Evolutionary conservation across 768 basidiomycete genomes (phyloP), one percentile per base, ranked within the genome.

Genomic region (Suillus americanus): DNA sequence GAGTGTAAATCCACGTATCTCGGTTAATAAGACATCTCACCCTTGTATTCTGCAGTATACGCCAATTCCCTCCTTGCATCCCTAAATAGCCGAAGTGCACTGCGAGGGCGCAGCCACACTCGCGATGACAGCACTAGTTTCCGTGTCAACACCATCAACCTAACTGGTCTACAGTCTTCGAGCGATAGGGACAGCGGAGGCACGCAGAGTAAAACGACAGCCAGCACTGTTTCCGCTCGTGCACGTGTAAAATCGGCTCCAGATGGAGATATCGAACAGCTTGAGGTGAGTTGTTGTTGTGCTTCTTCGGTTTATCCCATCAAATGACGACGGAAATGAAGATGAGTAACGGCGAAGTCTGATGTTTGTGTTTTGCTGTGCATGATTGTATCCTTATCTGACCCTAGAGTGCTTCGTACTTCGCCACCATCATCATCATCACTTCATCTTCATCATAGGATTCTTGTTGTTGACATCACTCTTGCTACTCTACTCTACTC

Each of bases 31-130:
- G 12, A 16, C 13, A 23, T 14, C 20, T 54, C 20, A 63, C 30
- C 40, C 23, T 30, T 37, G 30, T 25, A 12, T 33, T 23, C 6
- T 23, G 45, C 62, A 83, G 81, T 82, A n/a, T 83, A 81, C 51
- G 80, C 81, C 16, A 82, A 82, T 67, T 81, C 81, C 62, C 70
- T 82, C 13, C 78, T 83, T 7, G 82, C 81, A 18, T 75, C 79
- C 1, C 72, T 83, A 33, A 83, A 83, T 41, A 79, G 76, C 41
- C 77, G 82, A 45, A 74, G 71, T 18, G 71, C 73, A 20, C 62
- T 82, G 28, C 75, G 77, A 7, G 69, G 62, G n/a, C 65, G 60
- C 7, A 60, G 35, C 37, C 62, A 61, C 28, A 41, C 23, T 41
- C 43, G 62, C 25, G 6, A 35, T 16, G 62, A 56, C 5, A 3